Evolutionary conservation across 2,329 filamentous ascomycete genomes (phyloP), one percentile per base, ranked within the genome.

Genomic region (Fusarium nygamai): DNA sequence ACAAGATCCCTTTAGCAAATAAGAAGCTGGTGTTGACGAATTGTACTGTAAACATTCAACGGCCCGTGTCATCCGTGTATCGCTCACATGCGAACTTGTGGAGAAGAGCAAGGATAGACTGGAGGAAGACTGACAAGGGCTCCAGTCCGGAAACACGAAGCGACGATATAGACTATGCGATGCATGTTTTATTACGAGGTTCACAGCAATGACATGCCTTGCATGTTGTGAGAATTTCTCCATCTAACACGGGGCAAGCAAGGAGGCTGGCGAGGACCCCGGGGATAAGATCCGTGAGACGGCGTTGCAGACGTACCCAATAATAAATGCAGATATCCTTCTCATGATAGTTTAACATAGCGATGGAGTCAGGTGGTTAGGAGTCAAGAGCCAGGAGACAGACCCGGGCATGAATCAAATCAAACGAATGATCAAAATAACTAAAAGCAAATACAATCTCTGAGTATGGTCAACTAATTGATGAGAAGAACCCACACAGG

Each of bases 131-230:
- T 50, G n/a, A 27, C 34, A 39, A 47, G 44, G 61, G 24, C 31
- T 54, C 41, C 51, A n/a, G 44, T 20, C 24, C 36, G 51, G 34
- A 63, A 50, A 56, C 51, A 56, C 47, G 36, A 46, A 60, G 34
- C 34, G 38, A 51, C 43, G 64, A 59, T 61, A 65, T 67, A 44
- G 16, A 22, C 20, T 27, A 66, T 24, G n/a, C 9, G 29, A 48
- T 56, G 24, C 63, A 59, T 76, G 76, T 71, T 66, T 77, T 65
- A 71, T 72, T 69, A 74, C 56, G 41, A 58, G 59, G 24, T 39
- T 39, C 43, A 41, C 41, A 43, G 33, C 27, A 33, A 47, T 61
- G 24, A 41, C 27, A 62, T 50, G 34, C 34, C 34, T 29, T 39
- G 51, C 51, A 39, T 56, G 24, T 47, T 63, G 29, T 48, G 62